A percentile compares a stretch with the other conserved stretches of the same genome.
Evolutionary conservation across 768 basidiomycete genomes (phyloP).

Genomic region (Austroboletus eburneus): DNA sequence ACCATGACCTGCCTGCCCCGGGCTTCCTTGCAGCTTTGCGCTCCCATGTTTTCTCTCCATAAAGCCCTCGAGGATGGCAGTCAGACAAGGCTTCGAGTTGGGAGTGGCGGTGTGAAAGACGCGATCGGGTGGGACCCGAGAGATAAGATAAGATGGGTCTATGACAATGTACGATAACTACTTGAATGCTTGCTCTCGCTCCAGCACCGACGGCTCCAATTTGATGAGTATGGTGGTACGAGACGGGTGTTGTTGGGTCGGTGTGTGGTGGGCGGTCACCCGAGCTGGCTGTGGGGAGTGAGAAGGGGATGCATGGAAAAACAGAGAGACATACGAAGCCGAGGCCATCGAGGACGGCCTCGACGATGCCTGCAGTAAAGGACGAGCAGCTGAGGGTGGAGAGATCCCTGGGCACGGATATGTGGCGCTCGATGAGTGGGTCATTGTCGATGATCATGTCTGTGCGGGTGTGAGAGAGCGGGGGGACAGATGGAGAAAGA

Average conservation of each 20-base stretch:
- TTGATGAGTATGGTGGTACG: slow-evolving; percentile 98
- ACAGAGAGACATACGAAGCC: slow-evolving; percentile 71
- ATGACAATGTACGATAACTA: slow-evolving; percentile 26
- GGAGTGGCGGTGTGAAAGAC: too few species aligned
- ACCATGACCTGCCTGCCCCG: too few species aligned
- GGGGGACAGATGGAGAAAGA: slow-evolving; percentile 4
- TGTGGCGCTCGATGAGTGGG: slow-evolving; percentile 84
- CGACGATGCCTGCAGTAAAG: slow-evolving; percentile 94
- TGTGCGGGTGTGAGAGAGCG: slow-evolving; percentile 27
- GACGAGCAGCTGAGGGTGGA: slow-evolving; percentile 95
- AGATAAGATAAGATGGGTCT: not conserved
- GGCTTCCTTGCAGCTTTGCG: too few species aligned
- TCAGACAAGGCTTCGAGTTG: too few species aligned
- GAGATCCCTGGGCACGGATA: slow-evolving; percentile 94
- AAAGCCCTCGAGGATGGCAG: too few species aligned
- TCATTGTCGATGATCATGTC: slow-evolving; percentile 99
- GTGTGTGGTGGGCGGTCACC: slow-evolving; percentile 94
- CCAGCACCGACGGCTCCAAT: slow-evolving; percentile 87
- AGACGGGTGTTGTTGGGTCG: slow-evolving; percentile 72
- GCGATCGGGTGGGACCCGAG: too few species aligned
- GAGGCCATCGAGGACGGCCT: slow-evolving; percentile 91
- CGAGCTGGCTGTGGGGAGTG: slow-evolving; percentile 71
- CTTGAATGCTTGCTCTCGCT: slow-evolving; percentile 90
- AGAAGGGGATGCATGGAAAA: slow-evolving; percentile 6
- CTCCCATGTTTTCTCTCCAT: too few species aligned